phyloP scores from a whole-genome alignment of 2,329 filamentous ascomycete genomes.

The Balansia obtecta region DNA sequence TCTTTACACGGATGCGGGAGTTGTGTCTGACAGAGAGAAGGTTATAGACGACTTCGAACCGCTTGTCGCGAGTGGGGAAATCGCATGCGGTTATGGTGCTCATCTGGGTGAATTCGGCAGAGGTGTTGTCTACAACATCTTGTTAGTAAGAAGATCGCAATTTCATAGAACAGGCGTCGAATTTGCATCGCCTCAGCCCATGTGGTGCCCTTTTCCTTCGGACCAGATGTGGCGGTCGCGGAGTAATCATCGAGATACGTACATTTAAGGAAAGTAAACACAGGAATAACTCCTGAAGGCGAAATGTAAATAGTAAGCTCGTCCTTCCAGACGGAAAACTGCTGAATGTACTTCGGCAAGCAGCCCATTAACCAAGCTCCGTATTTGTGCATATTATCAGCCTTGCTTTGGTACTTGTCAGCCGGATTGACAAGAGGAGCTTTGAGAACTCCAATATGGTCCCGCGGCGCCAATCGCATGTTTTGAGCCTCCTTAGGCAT shows the following conservation, averaged over 20 bases:
- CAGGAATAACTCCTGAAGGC: conserved; percentile 76
- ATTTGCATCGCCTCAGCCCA: neutral
- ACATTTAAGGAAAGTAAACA: conserved; percentile 88
- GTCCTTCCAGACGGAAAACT: conserved; percentile 99
- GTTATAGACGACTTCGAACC: conserved; percentile 98
- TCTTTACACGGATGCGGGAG: conserved; percentile 93
- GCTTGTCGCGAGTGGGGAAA: conserved; percentile 87
- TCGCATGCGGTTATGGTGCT: conserved; percentile 90
- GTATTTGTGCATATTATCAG: conserved; percentile 82
- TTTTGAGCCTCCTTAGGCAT: conserved; percentile 52
- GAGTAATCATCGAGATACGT: conserved; percentile 9
- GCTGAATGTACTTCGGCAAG: conserved; percentile 94
- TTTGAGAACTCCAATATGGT: conserved; percentile 51
- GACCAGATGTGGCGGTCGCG: too few species aligned
- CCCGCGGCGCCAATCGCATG: conserved; percentile 51
- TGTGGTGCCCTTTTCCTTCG: too few species aligned
- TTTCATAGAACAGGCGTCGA: neutral
- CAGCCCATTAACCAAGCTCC: conserved; percentile 95
- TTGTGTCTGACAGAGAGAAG: conserved; percentile 92
- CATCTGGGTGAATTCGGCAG: conserved; percentile 91
- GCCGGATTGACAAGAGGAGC: conserved; percentile 77
- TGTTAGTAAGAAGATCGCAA: neutral
- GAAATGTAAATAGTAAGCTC: conserved; percentile 91
- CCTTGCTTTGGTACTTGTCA: conserved; percentile 84
- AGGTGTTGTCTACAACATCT: conserved; percentile 61